Evolutionary conservation across 805 yeast genomes (phyloP), one percentile per base, ranked within the genome.

Genomic region (Nakazawaea peltata): DNA sequence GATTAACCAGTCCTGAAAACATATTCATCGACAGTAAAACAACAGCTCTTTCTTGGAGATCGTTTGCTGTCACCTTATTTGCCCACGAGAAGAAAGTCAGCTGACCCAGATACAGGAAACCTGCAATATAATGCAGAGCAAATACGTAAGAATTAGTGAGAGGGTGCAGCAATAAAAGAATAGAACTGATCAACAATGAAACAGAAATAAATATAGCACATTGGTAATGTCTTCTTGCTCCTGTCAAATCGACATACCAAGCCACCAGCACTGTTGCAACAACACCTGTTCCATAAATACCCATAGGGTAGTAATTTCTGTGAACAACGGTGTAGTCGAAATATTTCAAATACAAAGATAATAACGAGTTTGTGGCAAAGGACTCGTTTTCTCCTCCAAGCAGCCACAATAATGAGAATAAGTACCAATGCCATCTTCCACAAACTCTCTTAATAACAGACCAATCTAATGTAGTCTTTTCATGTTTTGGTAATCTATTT

Each of bases 11-110:
- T 45, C 71, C 68, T 19, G 75, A 67, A 41, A 73, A 72, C 77
- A 74, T 73, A 50, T 74, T 74, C 80, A 75, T 74, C 0, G 78
- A 72, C 0, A 79, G 83, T 32, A 77, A 56, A 1, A 75, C 78
- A 31, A 77, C 59, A 0, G 83, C 80, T 47, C 83, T 62, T 46
- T 74, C 80, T 56, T 77, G 75, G 18, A 72, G 50, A 50, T 78
- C 84, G 41, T 71, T 63, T 22, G 68, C 63, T 28, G 59, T 50
- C 2, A 53, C 51, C 19, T 61, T 51, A 37, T 60, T 63, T 30
- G 59, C 57, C 59, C 65, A 62, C 6, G 67, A 69, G 6, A 67
- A 63, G 12, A 64, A 57, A 30, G 61, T 51, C 3, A 63, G 53
- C 48, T 64, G 69, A 39, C 59, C 51, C 28, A 59, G 56, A 28